phyloP scores from a whole-genome alignment of 345 rosid genomes.

The Hibiscus mutabilis region DNA sequence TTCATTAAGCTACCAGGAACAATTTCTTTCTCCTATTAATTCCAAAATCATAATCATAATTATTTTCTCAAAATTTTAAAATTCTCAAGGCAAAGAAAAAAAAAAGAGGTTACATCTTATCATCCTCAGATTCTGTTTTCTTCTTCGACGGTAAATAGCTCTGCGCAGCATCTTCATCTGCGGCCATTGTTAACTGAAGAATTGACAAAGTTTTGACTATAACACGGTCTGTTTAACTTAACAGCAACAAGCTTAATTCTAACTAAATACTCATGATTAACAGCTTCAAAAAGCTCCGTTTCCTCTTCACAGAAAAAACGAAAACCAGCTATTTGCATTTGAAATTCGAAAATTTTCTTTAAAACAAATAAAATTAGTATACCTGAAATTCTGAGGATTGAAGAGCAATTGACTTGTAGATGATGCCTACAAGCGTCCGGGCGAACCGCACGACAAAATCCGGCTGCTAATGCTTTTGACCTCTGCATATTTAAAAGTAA shows the following conservation, averaged over 20 bases:
- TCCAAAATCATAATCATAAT: neutral
- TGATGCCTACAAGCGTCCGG: neutral
- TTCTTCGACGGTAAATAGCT: conserved; percentile 34
- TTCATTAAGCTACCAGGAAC: conserved; percentile 88
- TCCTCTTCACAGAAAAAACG: neutral
- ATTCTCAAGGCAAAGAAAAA: neutral
- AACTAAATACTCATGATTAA: neutral
- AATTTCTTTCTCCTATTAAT: conserved; percentile 68
- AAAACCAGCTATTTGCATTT: neutral
- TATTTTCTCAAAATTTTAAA: neutral
- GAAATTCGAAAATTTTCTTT: neutral
- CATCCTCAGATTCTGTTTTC: conserved; percentile 52
- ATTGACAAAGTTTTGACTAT: neutral
- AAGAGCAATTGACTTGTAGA: conserved; percentile 13
- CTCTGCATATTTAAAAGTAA: neutral
- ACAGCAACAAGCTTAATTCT: neutral
- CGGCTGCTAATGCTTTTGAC: neutral
- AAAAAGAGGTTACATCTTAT: conserved; percentile 35
- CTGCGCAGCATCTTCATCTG: conserved; percentile 27
- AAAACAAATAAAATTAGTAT: neutral
- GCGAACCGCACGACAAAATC: neutral
- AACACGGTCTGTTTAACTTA: neutral
- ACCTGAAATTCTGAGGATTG: neutral
- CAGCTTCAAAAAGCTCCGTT: neutral
- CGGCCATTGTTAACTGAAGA: conserved; percentile 30